Conservation (phyloP, 192 early-diverging fungal species). For the Coemansia sp. region DNA sequence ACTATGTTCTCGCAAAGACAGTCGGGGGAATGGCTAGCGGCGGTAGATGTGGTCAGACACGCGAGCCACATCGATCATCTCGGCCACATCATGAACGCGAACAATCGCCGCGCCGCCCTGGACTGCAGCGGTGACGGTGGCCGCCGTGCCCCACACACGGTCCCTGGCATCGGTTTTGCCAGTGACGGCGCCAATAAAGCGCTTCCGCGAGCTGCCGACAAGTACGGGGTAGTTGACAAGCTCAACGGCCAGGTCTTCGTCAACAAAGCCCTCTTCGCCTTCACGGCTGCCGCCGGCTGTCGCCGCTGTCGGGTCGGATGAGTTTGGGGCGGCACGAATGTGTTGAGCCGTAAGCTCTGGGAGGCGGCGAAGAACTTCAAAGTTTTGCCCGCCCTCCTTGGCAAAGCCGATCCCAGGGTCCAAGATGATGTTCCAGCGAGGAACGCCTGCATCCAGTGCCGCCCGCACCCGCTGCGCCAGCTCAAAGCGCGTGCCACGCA, state of each 20-base stretch:
- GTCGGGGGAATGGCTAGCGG: slow-evolving; percentile 1
- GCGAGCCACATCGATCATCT: slow-evolving; percentile 85
- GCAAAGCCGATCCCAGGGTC: slow-evolving; percentile 99
- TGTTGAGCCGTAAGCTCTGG: slow-evolving; percentile 45
- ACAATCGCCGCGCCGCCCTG: slow-evolving; percentile 78
- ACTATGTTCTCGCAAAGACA: not conserved
- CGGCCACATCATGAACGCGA: slow-evolving; percentile 92
- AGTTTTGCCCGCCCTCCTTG: slow-evolving; percentile 81
- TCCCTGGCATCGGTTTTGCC: slow-evolving; percentile 63
- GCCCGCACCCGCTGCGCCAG: slow-evolving; percentile 62
- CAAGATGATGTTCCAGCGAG: slow-evolving; percentile 94
- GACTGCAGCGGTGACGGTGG: slow-evolving; percentile 75
- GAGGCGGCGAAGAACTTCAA: slow-evolving; percentile 77
- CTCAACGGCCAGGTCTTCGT: slow-evolving; percentile 37
- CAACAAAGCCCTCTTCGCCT: slow-evolving; percentile 36
- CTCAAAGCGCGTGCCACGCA: slow-evolving; percentile 64
- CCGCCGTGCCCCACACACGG: slow-evolving; percentile 86
- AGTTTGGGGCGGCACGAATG: slow-evolving; percentile 25
- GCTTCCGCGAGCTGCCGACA: slow-evolving; percentile 88
- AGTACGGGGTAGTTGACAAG: slow-evolving; percentile 69
- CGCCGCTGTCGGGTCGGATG: not conserved
- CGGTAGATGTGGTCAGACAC: slow-evolving; percentile 72
- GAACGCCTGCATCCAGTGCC: slow-evolving; percentile 76
- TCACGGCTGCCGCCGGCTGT: slow-evolving; percentile 5
- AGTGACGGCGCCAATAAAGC: slow-evolving; percentile 80